Base-by-base conservation (phyloP, 1,284 basidiomycete species). In the Inonotus hispidus region DNA sequence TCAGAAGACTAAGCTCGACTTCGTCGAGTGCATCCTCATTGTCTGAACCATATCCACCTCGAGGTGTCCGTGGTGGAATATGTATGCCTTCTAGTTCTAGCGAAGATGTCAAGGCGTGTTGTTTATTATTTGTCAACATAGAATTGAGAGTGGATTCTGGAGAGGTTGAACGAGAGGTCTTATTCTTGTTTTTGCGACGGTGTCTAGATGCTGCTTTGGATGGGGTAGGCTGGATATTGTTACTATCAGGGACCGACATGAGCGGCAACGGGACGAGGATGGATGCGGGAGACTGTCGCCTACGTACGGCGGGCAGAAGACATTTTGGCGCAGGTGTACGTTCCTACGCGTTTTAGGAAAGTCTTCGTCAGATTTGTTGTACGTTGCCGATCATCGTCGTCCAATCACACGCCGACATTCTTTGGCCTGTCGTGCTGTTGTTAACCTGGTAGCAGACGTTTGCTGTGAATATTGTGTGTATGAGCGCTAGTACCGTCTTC, bases 1-100 rank as follows among this genome's bases (percentile, higher is more conserved):
- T 79, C 55, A 91, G 73, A 56, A 90, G 74, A 66, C 77, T 81
- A 50, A 91, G 71, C 71, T 90, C 84, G 0, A 90, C 79, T 55
- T 83, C 84, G n/a, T 63, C 58, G 49, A 87, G 83, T 35, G 60
- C 67, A 45, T 77, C 77, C 10, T 69, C 75, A 58, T 60, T 64
- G 45, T 70, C 69, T 3, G 69, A 23, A 21, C 25, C 43, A 53
- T 58, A 58, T 27, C 43, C 58, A 13, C 63, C 62, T 38, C 75
- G 78, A 32, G 84, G 83, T 0, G 82, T 84, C 54, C 88, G 82
- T 47, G 88, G 86, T 56, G 79, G 77, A 62, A 89, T 82, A 56
- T 79, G 79, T 63, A 87, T 84, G 68, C 80, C 83, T 66, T 85
- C 81, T 61, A 90, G 71, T 32, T 85, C 81, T 60, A 90, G 71